These are phyloP conservation scores for Tubosaeta sp. DNA, from an alignment of 768 basidiomycete genomes.

Conservation along the genomic window DNA sequence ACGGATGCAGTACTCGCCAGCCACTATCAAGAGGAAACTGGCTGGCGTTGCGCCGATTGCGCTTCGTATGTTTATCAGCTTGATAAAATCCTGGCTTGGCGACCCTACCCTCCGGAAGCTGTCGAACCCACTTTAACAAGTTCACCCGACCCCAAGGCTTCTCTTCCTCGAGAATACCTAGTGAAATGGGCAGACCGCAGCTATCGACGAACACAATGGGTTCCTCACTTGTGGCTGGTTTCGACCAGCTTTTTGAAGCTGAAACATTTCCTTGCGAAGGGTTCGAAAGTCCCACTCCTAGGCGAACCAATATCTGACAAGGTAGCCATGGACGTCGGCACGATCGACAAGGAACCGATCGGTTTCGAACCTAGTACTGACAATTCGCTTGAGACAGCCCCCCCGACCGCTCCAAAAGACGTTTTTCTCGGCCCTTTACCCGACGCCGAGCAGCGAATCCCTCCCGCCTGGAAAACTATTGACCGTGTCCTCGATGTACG, in stretches of 20 bases:
- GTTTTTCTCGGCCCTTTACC: constrained; percentile 40
- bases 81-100: constrained; percentile 91
- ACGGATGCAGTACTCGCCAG: constrained; percentile 45
- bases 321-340: constrained; percentile 26
- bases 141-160: constrained; percentile 48
- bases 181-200: constrained; percentile 84
- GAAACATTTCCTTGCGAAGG: constrained; percentile 69
- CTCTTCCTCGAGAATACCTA: constrained; percentile 85
- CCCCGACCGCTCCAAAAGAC: constrained; percentile 25
- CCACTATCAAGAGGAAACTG: constrained; percentile 51
- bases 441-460: constrained; percentile 73
- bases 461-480: constrained; percentile 80
- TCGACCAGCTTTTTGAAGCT: constrained; percentile 63
- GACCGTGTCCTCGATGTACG: constrained; percentile 86
- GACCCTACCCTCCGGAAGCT: constrained; percentile 69
- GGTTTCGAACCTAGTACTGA: constrained; percentile 43
- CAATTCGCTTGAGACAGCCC: constrained; percentile 31
- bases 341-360: constrained; percentile 17
- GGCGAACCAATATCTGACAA: constrained; percentile 37
- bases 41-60: constrained; percentile 79
- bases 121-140: constrained; percentile 46
- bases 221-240: constrained; percentile 87
- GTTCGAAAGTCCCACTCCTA: constrained; percentile 66
- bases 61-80: constrained; percentile 61
- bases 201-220: constrained; percentile 81